A percentile compares a stretch with the other conserved stretches of the same genome.
Conservation (phyloP, 495 filamentous ascomycete genomes). For the Tuber indicum region DNA sequence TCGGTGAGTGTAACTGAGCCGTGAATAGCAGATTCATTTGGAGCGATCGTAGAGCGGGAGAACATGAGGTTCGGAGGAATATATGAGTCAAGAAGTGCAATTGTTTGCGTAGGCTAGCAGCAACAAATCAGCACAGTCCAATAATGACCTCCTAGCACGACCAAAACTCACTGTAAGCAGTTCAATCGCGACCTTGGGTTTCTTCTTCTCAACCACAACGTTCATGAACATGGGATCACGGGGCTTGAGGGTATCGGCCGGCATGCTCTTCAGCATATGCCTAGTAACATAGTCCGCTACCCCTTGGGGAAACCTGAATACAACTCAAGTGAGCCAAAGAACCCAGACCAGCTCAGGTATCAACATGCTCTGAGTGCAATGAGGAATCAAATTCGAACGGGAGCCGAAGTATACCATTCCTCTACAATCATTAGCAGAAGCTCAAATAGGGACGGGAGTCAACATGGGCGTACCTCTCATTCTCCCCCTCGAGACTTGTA, state of each 20-base stretch:
- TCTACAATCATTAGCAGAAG: slow-evolving; percentile 21
- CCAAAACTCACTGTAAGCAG: slow-evolving; percentile 38
- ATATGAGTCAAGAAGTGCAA: slow-evolving; percentile 48
- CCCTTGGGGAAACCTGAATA: slow-evolving; percentile 45
- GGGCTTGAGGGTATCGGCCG: slow-evolving; percentile 45
- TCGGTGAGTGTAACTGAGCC: slow-evolving; percentile 54
- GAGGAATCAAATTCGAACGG: background rate
- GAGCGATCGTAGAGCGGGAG: slow-evolving; percentile 49
- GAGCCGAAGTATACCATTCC: slow-evolving; percentile 21
- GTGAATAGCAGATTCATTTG: slow-evolving; percentile 47
- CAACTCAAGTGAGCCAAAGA: background rate
- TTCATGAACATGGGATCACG: slow-evolving; percentile 48
- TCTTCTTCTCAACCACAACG: slow-evolving; percentile 30
- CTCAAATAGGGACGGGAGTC: background rate
- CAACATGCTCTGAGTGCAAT: background rate
- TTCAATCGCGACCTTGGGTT: slow-evolving; percentile 25
- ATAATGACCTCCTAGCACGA: slow-evolving; percentile 5
- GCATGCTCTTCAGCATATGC: slow-evolving; percentile 46
- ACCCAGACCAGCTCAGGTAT: background rate
- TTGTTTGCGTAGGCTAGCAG: slow-evolving; percentile 47
- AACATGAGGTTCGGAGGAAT: slow-evolving; percentile 51
- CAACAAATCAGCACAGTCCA: slow-evolving; percentile 1
- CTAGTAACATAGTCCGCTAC: slow-evolving; percentile 51
- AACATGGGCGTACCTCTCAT: slow-evolving; percentile 48
- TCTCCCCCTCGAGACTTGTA: slow-evolving; percentile 50